Conservation (phyloP, 2,329 filamentous ascomycete genomes). For the Sarocladium strictum region DNA sequence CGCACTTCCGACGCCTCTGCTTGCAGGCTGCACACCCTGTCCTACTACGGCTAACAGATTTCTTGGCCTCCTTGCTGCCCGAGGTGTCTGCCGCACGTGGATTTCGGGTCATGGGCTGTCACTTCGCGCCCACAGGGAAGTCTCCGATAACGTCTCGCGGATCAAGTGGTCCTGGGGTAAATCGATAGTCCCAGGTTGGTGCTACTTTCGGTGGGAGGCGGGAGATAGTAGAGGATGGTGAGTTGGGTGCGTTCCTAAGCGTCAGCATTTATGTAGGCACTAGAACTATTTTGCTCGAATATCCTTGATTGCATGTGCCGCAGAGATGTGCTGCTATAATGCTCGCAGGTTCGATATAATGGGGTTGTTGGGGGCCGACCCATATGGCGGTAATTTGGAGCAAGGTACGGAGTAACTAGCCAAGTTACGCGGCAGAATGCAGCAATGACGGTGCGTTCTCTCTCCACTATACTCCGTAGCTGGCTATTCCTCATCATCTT, state of each 20-base stretch:
- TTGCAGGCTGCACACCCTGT: constrained; percentile 1
- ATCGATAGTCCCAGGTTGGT: too few relatives aligned
- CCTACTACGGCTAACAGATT: background rate
- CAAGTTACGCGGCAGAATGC: too few relatives aligned
- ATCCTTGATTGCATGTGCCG: background rate
- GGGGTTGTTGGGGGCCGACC: background rate
- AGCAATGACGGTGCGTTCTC: too few relatives aligned
- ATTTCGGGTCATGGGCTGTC: background rate
- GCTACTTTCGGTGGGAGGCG: too few relatives aligned
- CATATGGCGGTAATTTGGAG: too few relatives aligned
- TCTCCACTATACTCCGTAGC: too few relatives aligned
- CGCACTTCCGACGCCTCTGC: constrained; percentile 2
- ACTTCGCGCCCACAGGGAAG: too few relatives aligned
- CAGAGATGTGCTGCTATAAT: background rate
- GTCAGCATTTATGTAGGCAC: background rate
- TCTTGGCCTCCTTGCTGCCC: background rate
- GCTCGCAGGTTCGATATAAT: background rate
- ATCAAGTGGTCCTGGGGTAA: too few relatives aligned
- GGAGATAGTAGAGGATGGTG: background rate
- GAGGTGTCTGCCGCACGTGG: background rate
- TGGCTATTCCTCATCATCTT: too few relatives aligned
- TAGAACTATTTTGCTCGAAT: background rate
- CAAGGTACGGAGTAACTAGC: too few relatives aligned
- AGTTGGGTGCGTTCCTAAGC: too few relatives aligned
- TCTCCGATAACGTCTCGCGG: background rate